Evolutionary conservation across 2,329 filamentous ascomycete genomes (phyloP).

Genomic region (Rutstroemia sp.): DNA sequence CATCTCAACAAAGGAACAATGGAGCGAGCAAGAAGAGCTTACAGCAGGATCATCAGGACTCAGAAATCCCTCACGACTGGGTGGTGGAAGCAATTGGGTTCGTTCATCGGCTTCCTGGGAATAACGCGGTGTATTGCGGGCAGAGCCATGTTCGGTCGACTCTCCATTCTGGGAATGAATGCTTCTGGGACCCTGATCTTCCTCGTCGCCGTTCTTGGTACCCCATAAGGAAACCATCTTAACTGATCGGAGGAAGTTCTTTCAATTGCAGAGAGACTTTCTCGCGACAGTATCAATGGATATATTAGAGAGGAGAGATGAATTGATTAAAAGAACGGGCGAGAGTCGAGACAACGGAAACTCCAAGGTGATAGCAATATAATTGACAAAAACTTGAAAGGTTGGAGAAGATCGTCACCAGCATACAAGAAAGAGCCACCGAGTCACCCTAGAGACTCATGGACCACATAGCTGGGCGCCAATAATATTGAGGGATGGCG

Average conservation of each 20-base stretch:
- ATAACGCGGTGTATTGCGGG: constrained; percentile 20
- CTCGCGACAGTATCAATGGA: not conserved
- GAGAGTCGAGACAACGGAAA: not conserved
- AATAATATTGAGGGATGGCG: not conserved
- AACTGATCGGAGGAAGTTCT: not conserved
- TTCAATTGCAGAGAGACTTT: not conserved
- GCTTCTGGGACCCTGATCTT: constrained; percentile 15
- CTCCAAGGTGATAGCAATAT: not conserved
- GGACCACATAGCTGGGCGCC: not conserved
- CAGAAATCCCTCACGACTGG: constrained; percentile 43
- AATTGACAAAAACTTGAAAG: not conserved
- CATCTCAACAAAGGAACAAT: not conserved
- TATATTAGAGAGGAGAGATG: not conserved
- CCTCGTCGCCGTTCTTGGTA: constrained; percentile 39
- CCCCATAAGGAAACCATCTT: constrained; percentile 49
- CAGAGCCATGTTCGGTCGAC: constrained; percentile 12
- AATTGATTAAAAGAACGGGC: not conserved
- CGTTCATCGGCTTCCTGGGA: constrained; percentile 47
- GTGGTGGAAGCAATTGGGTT: constrained; percentile 33
- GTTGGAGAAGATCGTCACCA: too few species aligned
- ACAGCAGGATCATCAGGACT: constrained; percentile 78
- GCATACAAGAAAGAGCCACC: not conserved
- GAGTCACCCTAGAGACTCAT: too few species aligned
- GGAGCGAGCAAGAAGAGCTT: constrained; percentile 26
- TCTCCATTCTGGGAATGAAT: constrained; percentile 17